Base-by-base conservation (phyloP, 2,329 filamentous ascomycete species). In the Hortaea werneckii region DNA sequence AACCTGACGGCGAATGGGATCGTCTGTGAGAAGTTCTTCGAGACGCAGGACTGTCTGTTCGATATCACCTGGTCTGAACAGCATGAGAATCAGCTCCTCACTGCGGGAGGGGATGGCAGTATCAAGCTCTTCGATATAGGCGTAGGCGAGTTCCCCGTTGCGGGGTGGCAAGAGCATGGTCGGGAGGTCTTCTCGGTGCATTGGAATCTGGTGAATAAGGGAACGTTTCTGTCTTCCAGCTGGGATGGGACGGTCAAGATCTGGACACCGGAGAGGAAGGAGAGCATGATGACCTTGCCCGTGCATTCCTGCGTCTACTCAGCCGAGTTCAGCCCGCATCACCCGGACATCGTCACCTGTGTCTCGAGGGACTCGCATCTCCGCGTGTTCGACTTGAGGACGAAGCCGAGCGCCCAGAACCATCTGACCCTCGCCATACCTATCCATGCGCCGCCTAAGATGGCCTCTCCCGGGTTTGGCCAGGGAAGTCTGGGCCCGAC, bases 241-340 rank as follows among this genome's bases (percentile, higher is more conserved):
- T 98, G 92, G 92, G 92, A 98, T 60, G 92, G 92, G 42, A 94
- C 87, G 2, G 80, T 96, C 57, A 95, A 95, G 70, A 81, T 98
- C 58, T 98, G 90, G 90, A 87, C 86, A 10, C 92, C 92, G 1
- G 81, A 83, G 41, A 47, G 58, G 43, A 64, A 64, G 48, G 59
- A 62, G 48, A 90, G 87, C 29, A 70, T 98, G 47, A 77, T 83
- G 46, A 98, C 92, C 2, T 76, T 98, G 27, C 89, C 92, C 3
- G 85, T 92, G 27, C 89, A 94, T 59, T 87, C 80, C 57, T 98
- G 92, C 71, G 95, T 92, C 29, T 98, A 98, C 71, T 88, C 83
- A 57, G 82, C 87, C n/a, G 76, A 85, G 35, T 98, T 92, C 71
- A 89, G 83, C 49, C 92, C 92, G 5, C 86, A 90, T 55, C 88